Conservation (phyloP, 2,329 filamentous ascomycete species). For the Colletotrichum endophyticum region DNA sequence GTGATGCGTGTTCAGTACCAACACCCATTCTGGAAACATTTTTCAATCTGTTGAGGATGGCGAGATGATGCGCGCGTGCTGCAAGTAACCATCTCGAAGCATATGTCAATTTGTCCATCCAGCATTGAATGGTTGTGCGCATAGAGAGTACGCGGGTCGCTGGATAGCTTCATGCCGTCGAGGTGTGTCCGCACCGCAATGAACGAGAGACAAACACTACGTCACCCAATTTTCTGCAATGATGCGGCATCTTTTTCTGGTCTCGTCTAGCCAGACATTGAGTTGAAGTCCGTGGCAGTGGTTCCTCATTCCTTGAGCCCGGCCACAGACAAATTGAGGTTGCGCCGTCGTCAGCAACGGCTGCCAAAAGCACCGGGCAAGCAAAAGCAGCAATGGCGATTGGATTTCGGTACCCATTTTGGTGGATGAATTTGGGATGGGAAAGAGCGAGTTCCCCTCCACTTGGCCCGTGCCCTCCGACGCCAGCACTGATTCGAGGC, state of each 20-base stretch:
- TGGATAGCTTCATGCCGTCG: background rate
- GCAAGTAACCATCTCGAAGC: background rate
- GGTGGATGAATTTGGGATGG: background rate
- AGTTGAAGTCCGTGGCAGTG: background rate
- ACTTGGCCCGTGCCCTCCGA: background rate
- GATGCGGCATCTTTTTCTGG: background rate
- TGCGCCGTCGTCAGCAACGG: background rate
- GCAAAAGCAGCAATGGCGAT: background rate
- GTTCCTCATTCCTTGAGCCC: background rate
- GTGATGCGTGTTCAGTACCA: background rate
- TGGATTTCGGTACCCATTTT: background rate
- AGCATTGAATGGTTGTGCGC: background rate
- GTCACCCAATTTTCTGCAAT: background rate
- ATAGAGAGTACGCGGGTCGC: background rate
- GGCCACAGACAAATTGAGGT: background rate
- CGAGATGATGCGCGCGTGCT: background rate
- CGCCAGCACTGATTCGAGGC: background rate
- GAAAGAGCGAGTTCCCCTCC: background rate
- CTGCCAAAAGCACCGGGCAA: background rate
- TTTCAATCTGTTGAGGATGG: background rate
- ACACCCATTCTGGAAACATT: background rate
- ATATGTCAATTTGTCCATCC: background rate
- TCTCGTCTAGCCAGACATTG: background rate
- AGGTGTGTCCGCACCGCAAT: background rate
- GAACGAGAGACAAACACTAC: background rate